Conservation (phyloP, 1,284 basidiomycete species). For the Pseudozyma sp. region DNA sequence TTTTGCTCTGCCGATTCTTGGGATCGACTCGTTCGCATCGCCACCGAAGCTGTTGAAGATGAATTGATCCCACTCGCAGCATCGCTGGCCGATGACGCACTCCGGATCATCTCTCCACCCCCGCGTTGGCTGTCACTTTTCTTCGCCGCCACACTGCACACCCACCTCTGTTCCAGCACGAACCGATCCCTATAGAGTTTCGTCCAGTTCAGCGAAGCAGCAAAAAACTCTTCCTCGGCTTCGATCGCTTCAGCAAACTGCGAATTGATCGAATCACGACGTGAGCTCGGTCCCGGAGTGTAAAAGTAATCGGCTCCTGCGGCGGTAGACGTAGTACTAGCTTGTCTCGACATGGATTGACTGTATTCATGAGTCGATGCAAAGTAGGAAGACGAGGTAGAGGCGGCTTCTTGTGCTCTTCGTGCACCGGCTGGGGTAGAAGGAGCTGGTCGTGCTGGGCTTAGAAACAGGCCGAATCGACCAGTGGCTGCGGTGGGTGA, state of each 20-base stretch:
- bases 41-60: not conserved
- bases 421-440: conserved; percentile 39
- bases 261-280: conserved; percentile 17
- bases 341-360: conserved; percentile 16
- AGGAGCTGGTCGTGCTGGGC: conserved; percentile 21
- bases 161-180: conserved; percentile 44
- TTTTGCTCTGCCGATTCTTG: not conserved
- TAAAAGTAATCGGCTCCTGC: not conserved
- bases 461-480: conserved; percentile 41
- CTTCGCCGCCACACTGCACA: conserved; percentile 4
- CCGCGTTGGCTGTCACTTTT: not conserved
- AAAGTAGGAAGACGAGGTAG: conserved; percentile 12
- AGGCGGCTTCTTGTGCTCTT: conserved; percentile 32
- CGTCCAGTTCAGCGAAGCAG: conserved; percentile 36
- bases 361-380: not conserved
- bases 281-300: conserved; percentile 1
- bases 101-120: conserved; percentile 15
- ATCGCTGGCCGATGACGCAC: conserved; percentile 8
- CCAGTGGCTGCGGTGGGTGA: conserved; percentile 39
- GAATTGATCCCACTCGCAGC: not conserved
- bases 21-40: not conserved
- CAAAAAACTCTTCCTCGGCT: conserved; percentile 47
- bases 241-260: conserved; percentile 25
- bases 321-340: conserved; percentile 12
- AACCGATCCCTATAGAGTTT: conserved; percentile 37